These are phyloP conservation scores for Pseudogymnoascus sp. DNA, from an alignment of 2,329 filamentous ascomycete species.

Conservation along the genomic window DNA sequence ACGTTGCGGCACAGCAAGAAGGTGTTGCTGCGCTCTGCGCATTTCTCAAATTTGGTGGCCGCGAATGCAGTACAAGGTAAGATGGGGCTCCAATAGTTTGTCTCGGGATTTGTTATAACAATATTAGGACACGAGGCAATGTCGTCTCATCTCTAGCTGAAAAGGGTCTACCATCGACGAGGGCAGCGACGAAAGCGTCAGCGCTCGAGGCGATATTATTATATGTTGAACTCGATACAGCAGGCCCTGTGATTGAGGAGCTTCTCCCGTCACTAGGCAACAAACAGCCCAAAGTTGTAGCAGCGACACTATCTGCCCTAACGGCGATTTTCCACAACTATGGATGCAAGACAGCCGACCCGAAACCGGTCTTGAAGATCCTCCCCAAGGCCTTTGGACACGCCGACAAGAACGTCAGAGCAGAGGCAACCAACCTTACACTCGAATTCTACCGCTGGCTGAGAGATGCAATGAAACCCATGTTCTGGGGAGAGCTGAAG, in stretches of 20 bases:
- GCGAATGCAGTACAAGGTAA: constrained; percentile 65
- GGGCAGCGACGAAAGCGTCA: constrained; percentile 81
- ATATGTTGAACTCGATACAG: constrained; percentile 81
- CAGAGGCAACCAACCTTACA: constrained; percentile 82
- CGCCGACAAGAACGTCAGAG: constrained; percentile 95
- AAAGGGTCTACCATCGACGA: constrained; percentile 81
- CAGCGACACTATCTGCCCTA: constrained; percentile 65
- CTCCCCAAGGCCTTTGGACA: constrained; percentile 90
- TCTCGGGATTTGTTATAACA: constrained; percentile 12
- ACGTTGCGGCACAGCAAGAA: constrained; percentile 94
- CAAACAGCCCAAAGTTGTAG: constrained; percentile 86
- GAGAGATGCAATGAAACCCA: constrained; percentile 93
- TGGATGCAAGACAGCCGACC: constrained; percentile 88
- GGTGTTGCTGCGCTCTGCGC: constrained; percentile 80
- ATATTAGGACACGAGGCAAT: constrained; percentile 57
- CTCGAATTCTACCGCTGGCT: constrained; percentile 97
- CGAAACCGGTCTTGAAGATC: constrained; percentile 80
- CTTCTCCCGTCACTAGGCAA: constrained; percentile 73
- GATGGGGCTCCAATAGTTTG: constrained; percentile 15
- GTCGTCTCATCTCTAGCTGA: constrained; percentile 78
- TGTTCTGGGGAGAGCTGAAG: constrained; percentile 95
- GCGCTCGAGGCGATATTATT: constrained; percentile 80
- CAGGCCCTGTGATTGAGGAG: constrained; percentile 83
- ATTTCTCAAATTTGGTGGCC: constrained; percentile 85
- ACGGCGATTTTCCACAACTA: constrained; percentile 86